These are phyloP conservation scores for Aspergillus fructus DNA, from an alignment of 2,329 filamentous ascomycete genomes.

Conservation along the genomic window DNA sequence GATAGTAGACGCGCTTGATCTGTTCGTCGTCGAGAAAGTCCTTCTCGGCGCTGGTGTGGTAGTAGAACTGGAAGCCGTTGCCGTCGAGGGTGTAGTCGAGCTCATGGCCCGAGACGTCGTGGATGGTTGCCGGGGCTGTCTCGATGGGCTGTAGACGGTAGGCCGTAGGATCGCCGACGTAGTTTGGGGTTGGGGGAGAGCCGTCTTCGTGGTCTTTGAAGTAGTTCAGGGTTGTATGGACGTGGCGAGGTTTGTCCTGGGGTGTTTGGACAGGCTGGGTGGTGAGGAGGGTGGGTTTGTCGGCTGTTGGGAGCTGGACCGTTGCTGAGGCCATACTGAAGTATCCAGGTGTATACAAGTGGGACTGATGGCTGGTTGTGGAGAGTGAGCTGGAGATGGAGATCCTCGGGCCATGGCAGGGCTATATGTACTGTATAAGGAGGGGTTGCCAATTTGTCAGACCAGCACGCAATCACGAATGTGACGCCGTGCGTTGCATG, in stretches of 20 bases:
- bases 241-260: conserved; percentile 29
- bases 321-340: conserved; percentile 31
- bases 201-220: conserved; percentile 45
- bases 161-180: conserved; percentile 39
- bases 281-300: conserved; percentile 9
- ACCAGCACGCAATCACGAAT: conserved; percentile 32
- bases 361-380: neutral
- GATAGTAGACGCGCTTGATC: conserved; percentile 46
- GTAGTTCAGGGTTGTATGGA: conserved; percentile 49
- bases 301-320: conserved; percentile 22
- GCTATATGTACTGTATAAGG: neutral
- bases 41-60: conserved; percentile 39
- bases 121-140: conserved; percentile 38
- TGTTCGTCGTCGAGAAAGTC: conserved; percentile 44
- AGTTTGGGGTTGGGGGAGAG: conserved; percentile 41
- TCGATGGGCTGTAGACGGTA: conserved; percentile 42
- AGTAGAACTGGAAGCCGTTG: conserved; percentile 47
- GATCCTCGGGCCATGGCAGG: no score
- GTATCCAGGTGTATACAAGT: neutral
- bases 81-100: conserved; percentile 47
- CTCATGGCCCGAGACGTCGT: conserved; percentile 44
- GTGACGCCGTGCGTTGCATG: conserved; percentile 19
- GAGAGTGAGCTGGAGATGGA: neutral
- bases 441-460: conserved; percentile 29
- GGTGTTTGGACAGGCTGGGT: conserved; percentile 16